Evolutionary conservation across 78 protist species (phyloP), one percentile per base, ranked within the genome.

Genomic region (Cavenderia fasciculata): DNA sequence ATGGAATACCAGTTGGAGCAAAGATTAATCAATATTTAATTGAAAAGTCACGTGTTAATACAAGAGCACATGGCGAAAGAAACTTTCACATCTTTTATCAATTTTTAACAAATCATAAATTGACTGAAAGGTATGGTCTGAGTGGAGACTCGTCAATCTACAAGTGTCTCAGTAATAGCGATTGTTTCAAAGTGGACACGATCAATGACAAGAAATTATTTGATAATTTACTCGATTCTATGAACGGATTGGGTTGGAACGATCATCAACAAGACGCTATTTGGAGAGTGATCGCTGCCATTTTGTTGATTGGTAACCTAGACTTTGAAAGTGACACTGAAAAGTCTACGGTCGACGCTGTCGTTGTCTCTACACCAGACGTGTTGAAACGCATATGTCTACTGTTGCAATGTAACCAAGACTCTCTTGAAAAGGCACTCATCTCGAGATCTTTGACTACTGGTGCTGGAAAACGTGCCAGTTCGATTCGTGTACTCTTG

Each of bases 61-160:
- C 61, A 18, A 94, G 88, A 33, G 85, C 79, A 0, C 34, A 38
- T 25, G 96, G 97, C 47, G 99, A 98, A 86, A 75, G 99, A 21
- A 85, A 52, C 68, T 98, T 88, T 84, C 99, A 98, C 93, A 85
- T 96, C 14, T 98, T 98, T 73, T 98, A 98, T 92, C 98, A 97
- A 85, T 49, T 97, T n/a, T 25, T 77, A 34, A 77, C 87, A 0
- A 27, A 34, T 7, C 29, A 49, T 7, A 14, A 47, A 51, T 23
- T 82, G 29, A 62, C 47, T 1, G 74, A 43, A n/a, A 21, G 18
- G 41, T 74, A 75, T 52, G 51, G 62, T 14, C 40, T 97, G 47
- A 8, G 3, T 5, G 27, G 6, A 2, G 95, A 96, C 7, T 66
- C 74, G 19, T 21, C 86, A 2, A 7, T 91, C 11, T 96, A 84